Conservation (phyloP, 1,284 basidiomycete genomes). For the Trametes versicolor region DNA sequence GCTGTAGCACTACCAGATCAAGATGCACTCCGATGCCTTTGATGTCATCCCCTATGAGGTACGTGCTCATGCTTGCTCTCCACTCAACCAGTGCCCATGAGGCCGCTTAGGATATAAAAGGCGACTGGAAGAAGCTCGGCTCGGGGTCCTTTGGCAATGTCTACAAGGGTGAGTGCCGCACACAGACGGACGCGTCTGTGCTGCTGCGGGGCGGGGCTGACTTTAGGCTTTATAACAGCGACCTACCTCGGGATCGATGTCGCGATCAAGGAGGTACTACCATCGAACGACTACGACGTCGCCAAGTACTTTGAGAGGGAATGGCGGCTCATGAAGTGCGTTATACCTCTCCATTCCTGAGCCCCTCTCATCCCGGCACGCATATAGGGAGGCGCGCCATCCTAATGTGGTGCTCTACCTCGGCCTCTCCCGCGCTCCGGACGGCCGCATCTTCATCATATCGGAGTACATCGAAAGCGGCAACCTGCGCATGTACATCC, state of each 20-base stretch:
- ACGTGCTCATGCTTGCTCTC: constrained; percentile 37
- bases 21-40: constrained; percentile 68
- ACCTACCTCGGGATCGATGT: constrained; percentile 95
- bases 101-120: constrained; percentile 79
- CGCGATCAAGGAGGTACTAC: constrained; percentile 95
- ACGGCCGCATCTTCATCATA: constrained; percentile 88
- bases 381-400: constrained; percentile 78
- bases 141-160: constrained; percentile 94
- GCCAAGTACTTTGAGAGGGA: constrained; percentile 98
- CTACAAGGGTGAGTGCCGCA: constrained; percentile 72
- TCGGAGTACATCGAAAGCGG: constrained; percentile 91
- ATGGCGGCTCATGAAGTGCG: constrained; percentile 92
- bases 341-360: constrained; percentile 10
- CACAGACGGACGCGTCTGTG: background rate
- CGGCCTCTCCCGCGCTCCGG: constrained; percentile 90
- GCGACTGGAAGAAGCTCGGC: constrained; percentile 88
- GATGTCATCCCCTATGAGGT: constrained; percentile 87
- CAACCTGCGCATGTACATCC: constrained; percentile 89
- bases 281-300: constrained; percentile 91
- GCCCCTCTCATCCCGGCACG: constrained; percentile 11
- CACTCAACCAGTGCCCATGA: constrained; percentile 23
- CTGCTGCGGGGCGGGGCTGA: constrained; percentile 24
- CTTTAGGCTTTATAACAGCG: constrained; percentile 54
- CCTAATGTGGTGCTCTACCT: constrained; percentile 96
- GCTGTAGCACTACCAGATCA: constrained; percentile 19